Evolutionary conservation across 2,329 filamentous ascomycete species (phyloP).

Genomic region (Aspergillus intermedius): DNA sequence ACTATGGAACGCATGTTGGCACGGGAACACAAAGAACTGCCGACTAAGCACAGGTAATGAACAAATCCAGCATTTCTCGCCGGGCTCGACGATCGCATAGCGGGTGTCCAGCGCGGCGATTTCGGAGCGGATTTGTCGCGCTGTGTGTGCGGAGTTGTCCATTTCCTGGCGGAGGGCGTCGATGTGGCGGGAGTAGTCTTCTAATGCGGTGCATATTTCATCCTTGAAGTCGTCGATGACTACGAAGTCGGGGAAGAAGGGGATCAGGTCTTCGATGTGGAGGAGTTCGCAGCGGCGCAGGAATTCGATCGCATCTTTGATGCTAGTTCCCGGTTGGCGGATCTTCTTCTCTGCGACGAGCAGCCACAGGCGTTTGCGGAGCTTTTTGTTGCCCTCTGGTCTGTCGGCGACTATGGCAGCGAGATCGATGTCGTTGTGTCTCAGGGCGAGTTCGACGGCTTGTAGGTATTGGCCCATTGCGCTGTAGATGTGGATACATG

Average conservation of each 20-base stretch:
- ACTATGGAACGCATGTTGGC: conserved; percentile 94
- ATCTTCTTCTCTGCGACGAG: conserved; percentile 94
- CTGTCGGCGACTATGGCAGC: conserved; percentile 84
- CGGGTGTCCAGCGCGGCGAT: conserved; percentile 78
- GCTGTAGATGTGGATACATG: conserved; percentile 94
- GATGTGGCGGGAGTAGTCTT: conserved; percentile 88
- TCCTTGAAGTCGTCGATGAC: conserved; percentile 99
- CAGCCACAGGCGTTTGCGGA: conserved; percentile 93
- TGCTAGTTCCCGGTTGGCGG: conserved; percentile 67
- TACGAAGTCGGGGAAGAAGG: conserved; percentile 97
- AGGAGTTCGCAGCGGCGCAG: conserved; percentile 84
- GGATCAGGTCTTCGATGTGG: conserved; percentile 92
- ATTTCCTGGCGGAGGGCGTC: conserved; percentile 85
- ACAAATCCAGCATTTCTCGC: conserved; percentile 89
- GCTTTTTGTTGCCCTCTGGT: conserved; percentile 64
- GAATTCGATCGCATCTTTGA: conserved; percentile 91
- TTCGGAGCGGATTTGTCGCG: conserved; percentile 82
- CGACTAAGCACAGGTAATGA: conserved; percentile 76
- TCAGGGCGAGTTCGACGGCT: conserved; percentile 85
- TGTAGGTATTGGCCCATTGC: conserved; percentile 92
- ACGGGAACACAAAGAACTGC: conserved; percentile 97
- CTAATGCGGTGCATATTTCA: conserved; percentile 87
- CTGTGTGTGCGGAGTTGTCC: conserved; percentile 87
- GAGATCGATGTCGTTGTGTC: conserved; percentile 82
- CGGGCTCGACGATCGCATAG: conserved; percentile 94